Evolutionary conservation across 495 filamentous ascomycete genomes (phyloP).

Genomic region (Pyrenula aspistea): DNA sequence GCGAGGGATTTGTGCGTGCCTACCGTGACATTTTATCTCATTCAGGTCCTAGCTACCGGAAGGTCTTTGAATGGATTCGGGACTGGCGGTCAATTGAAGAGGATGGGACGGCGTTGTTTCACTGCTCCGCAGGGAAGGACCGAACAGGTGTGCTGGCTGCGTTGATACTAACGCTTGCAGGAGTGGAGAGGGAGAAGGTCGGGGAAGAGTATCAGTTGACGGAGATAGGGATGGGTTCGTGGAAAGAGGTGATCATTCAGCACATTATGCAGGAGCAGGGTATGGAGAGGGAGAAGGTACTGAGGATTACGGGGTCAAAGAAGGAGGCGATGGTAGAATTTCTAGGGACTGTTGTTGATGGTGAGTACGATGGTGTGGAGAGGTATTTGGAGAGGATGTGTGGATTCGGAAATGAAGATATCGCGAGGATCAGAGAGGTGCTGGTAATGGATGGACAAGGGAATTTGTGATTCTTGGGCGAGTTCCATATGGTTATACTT

Average conservation of each 20-base stretch:
- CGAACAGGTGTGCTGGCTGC: constrained; percentile 53
- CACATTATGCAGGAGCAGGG: neutral
- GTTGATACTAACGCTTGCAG: constrained; percentile 43
- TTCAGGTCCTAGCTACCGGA: constrained; percentile 5
- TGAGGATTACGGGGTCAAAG: neutral
- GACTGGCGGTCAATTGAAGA: constrained; percentile 1
- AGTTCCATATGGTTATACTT: no score
- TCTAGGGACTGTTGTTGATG: neutral
- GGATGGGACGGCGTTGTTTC: constrained; percentile 17
- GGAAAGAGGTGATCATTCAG: neutral
- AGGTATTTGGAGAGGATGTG: neutral
- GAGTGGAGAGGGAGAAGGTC: constrained; percentile 40
- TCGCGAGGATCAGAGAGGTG: neutral
- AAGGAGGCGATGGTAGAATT: neutral
- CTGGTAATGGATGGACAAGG: neutral
- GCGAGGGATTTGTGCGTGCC: constrained; percentile 35
- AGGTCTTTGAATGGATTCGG: constrained; percentile 8
- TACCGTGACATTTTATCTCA: constrained; percentile 28
- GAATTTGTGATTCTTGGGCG: neutral
- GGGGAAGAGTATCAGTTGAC: constrained; percentile 53
- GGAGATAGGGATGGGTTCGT: neutral
- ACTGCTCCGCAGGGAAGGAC: constrained; percentile 52
- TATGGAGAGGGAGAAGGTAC: neutral
- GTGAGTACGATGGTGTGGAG: neutral
- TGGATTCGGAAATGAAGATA: neutral